A percentile compares a stretch with the other conserved stretches of the same genome.
These are phyloP conservation scores for Curvularia sp. DNA, from an alignment of 2,329 filamentous ascomycete genomes.

Conservation along the genomic window DNA sequence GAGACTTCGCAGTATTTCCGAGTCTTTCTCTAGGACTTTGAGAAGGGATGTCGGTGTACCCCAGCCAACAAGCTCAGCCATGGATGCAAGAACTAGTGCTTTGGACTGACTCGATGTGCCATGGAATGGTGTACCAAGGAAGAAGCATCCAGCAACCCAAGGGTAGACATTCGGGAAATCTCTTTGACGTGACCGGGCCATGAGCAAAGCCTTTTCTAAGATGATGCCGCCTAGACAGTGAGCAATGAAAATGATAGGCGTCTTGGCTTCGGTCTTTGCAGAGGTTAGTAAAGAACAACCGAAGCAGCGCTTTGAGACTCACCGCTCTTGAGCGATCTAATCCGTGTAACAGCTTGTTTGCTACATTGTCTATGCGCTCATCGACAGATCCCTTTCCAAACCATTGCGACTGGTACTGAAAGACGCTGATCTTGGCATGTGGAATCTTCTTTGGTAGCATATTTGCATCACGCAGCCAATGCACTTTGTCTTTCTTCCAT, in stretches of 20 bases:
- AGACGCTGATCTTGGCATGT: slow-evolving; percentile 40
- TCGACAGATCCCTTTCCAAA: slow-evolving; percentile 40
- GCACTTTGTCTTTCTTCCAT: slow-evolving; percentile 34
- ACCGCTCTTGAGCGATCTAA: slow-evolving; percentile 31
- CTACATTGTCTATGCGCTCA: slow-evolving; percentile 38
- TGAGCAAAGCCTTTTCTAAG: slow-evolving; percentile 32
- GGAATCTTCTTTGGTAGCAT: slow-evolving; percentile 40
- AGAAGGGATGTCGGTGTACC: slow-evolving; percentile 25
- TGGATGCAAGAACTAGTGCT: slow-evolving; percentile 28
- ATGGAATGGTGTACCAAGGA: slow-evolving; percentile 33
- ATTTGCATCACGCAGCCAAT: slow-evolving; percentile 42
- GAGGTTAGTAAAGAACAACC: slow-evolving; percentile 11
- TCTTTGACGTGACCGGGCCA: slow-evolving; percentile 22
- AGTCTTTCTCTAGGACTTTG: slow-evolving; percentile 32
- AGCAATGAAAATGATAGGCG: slow-evolving; percentile 41
- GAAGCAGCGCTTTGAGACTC: neutral
- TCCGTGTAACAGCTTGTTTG: slow-evolving; percentile 31
- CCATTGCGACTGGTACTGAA: slow-evolving; percentile 42
- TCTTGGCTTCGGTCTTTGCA: slow-evolving; percentile 26
- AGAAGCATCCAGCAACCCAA: slow-evolving; percentile 32
- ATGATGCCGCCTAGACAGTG: slow-evolving; percentile 43
- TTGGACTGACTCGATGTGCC: slow-evolving; percentile 27
- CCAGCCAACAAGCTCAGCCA: slow-evolving; percentile 28
- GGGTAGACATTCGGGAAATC: slow-evolving; percentile 32
- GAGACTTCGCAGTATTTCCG: slow-evolving; percentile 20